These are phyloP conservation scores for Euphorbia schlechtendalii DNA, from an alignment of 441 rosid species.

Conservation along the genomic window DNA sequence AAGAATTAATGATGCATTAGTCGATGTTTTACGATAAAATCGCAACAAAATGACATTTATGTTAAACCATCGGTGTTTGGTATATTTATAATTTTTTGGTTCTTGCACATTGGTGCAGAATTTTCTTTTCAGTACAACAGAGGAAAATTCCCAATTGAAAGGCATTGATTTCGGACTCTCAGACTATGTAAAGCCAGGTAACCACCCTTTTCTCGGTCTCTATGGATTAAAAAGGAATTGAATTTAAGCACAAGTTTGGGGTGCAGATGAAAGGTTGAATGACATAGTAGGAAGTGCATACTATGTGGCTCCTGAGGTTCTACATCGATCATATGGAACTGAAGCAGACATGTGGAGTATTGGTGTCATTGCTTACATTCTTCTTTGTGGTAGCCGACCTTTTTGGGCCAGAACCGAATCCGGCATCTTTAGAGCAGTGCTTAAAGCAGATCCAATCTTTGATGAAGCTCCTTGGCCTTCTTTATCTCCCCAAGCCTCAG, in stretches of 20 bases:
- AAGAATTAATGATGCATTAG: too few species aligned
- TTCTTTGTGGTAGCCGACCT: conserved; percentile 92
- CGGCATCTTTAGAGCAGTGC: conserved; percentile 83
- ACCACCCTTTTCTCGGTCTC: too few species aligned
- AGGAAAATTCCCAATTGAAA: conserved; percentile 68
- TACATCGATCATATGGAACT: conserved; percentile 82
- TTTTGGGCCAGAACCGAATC: conserved; percentile 98
- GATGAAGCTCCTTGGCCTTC: conserved; percentile 97
- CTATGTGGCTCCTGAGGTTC: conserved; percentile 96
- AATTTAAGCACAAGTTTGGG: neutral
- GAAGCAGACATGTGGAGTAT: conserved; percentile 98
- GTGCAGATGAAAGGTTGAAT: conserved; percentile 88
- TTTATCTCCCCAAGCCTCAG: conserved; percentile 76
- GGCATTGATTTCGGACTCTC: conserved; percentile 97
- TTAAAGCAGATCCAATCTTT: conserved; percentile 85
- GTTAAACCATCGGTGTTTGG: too few species aligned
- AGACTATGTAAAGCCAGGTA: conserved; percentile 96
- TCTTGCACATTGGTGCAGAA: conserved; percentile 36
- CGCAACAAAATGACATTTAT: too few species aligned
- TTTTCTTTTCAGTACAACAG: conserved; percentile 73
- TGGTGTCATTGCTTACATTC: conserved; percentile 90
- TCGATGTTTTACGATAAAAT: too few species aligned
- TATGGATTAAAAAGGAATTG: too few species aligned
- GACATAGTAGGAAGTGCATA: conserved; percentile 99
- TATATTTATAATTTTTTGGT: conserved; percentile 36